Evolutionary conservation across 164 flowering plant genomes (phyloP).

Genomic region (Vitis cinerea): DNA sequence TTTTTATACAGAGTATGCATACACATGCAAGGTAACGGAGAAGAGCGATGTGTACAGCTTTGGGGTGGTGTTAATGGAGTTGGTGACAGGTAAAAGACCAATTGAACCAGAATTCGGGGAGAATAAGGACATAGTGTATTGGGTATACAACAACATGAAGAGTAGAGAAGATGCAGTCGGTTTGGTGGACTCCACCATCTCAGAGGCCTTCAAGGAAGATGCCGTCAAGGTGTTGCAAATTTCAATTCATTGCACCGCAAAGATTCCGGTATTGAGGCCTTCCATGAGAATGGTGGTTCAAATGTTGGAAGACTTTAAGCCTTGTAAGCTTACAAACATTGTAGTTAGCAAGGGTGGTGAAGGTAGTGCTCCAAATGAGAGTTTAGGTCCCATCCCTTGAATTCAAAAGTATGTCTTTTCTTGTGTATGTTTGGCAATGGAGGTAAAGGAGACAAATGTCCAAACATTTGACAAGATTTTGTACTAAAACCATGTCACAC

Average conservation of each 20-base stretch:
- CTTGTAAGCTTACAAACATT: constrained; percentile 27
- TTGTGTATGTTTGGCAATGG: no score
- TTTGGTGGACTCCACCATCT: constrained; percentile 47
- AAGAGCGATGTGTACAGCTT: constrained; percentile 83
- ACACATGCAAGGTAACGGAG: constrained; percentile 54
- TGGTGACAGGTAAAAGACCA: constrained; percentile 68
- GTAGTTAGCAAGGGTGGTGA: constrained; percentile 21
- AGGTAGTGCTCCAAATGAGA: neutral
- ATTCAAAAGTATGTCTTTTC: neutral
- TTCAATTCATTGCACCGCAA: constrained; percentile 55
- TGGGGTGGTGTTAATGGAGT: constrained; percentile 76
- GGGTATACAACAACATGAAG: constrained; percentile 38
- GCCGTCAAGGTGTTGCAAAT: constrained; percentile 55
- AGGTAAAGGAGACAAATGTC: no score
- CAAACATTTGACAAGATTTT: no score
- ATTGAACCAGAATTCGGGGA: constrained; percentile 62
- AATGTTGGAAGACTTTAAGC: constrained; percentile 69
- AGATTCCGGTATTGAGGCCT: constrained; percentile 59
- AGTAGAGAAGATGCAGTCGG: constrained; percentile 27
- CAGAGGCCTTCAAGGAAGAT: constrained; percentile 43
- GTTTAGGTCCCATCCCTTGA: neutral
- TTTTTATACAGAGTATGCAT: constrained; percentile 53
- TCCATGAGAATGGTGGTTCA: constrained; percentile 79
- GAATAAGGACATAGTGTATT: constrained; percentile 56
- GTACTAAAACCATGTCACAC: no score